Conservation (phyloP, 2,329 filamentous ascomycete genomes). For the Apiospora phragmitis region DNA sequence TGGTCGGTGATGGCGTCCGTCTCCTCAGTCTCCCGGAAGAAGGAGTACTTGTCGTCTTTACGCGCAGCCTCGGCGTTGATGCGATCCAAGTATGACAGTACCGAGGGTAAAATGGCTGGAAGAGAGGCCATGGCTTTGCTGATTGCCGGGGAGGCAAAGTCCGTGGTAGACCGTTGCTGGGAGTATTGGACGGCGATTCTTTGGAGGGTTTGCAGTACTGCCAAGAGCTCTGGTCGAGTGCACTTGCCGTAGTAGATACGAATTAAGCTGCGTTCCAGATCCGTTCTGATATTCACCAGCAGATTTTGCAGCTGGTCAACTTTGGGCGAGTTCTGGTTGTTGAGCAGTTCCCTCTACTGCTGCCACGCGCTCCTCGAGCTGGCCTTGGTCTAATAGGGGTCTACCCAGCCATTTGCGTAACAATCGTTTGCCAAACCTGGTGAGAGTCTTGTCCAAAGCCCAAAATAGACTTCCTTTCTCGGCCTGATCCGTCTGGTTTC, state of each 20-base stretch:
- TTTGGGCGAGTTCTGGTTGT: constrained; percentile 62
- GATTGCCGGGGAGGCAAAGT: constrained; percentile 72
- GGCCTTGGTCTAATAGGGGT: constrained; percentile 74
- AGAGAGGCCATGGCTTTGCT: constrained; percentile 72
- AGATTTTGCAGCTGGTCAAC: constrained; percentile 76
- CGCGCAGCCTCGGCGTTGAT: constrained; percentile 85
- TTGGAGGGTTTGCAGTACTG: constrained; percentile 82
- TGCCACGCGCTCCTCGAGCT: constrained; percentile 74
- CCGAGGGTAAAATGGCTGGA: constrained; percentile 71
- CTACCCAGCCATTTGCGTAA: constrained; percentile 94
- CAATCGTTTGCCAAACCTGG: constrained; percentile 83
- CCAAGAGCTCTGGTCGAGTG: constrained; percentile 82
- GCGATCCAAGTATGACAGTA: constrained; percentile 75
- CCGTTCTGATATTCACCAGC: constrained; percentile 70
- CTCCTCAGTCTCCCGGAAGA: constrained; percentile 86
- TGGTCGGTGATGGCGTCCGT: constrained; percentile 87
- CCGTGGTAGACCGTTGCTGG: constrained; percentile 61
- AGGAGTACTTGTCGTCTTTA: constrained; percentile 87
- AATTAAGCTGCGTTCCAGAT: constrained; percentile 90
- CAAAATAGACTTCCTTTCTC: constrained; percentile 91
- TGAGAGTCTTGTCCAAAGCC: constrained; percentile 90
- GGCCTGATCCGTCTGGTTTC: constrained; percentile 85
- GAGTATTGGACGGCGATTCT: constrained; percentile 76
- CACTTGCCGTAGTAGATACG: constrained; percentile 98
- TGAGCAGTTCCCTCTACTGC: constrained; percentile 87